A percentile compares a stretch with the other conserved stretches of the same genome.
These are phyloP conservation scores for Mycena olivaceomarginata DNA, from an alignment of 768 basidiomycete species.

Conservation along the genomic window DNA sequence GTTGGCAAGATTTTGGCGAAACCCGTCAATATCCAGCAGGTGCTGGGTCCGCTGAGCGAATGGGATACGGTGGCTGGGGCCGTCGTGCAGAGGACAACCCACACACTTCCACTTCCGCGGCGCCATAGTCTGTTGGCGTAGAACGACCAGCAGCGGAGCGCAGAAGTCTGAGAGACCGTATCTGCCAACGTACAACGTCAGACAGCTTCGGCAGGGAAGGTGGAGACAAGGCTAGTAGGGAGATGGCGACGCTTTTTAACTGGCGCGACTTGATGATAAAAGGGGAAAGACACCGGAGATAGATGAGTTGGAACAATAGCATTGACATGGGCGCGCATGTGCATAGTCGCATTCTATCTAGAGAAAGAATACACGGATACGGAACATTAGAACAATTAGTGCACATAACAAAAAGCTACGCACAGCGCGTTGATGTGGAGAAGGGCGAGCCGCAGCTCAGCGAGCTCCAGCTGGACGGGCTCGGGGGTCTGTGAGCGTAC, in stretches of 20 bases:
- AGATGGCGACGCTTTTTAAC: no score
- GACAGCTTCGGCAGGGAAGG: no score
- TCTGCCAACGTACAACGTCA: no score
- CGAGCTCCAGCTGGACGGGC: neutral
- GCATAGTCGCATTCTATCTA: slow-evolving; percentile 14
- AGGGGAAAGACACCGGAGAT: neutral
- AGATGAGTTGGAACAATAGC: slow-evolving; percentile 26
- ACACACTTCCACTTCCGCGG: slow-evolving; percentile 7
- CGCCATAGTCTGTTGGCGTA: no score
- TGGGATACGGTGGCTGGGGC: slow-evolving; percentile 12
- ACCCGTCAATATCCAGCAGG: slow-evolving; percentile 4
- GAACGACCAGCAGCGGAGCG: no score
- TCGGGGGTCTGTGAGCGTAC: neutral
- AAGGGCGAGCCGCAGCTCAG: no score
- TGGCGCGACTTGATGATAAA: no score
- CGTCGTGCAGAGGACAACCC: slow-evolving; percentile 33
- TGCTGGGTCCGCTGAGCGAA: slow-evolving; percentile 11
- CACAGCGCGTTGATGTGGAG: slow-evolving; percentile 1
- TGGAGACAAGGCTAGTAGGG: no score
- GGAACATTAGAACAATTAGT: slow-evolving; percentile 36
- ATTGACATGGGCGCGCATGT: slow-evolving; percentile 15
- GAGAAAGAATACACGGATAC: slow-evolving; percentile 24
- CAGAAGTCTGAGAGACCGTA: no score
- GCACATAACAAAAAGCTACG: slow-evolving; percentile 22
- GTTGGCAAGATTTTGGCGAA: neutral